Percentiles rank a stretch among this genome's conserved stretches.
Evolutionary conservation across 2,329 filamentous ascomycete genomes (phyloP).

Genomic region (Cercospora nicotianae): DNA sequence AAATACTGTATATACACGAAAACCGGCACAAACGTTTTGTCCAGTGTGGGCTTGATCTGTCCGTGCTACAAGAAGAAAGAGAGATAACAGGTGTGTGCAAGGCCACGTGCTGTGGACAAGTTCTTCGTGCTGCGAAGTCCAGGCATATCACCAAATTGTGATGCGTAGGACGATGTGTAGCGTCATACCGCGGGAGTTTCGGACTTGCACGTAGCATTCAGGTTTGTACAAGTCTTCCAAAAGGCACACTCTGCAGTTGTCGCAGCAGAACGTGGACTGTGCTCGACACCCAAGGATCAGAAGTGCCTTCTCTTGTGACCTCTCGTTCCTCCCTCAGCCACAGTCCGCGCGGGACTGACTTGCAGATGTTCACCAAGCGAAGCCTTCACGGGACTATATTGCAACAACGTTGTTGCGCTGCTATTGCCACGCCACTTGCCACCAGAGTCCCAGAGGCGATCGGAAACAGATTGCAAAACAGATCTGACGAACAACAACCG

Average conservation of each 20-base stretch:
- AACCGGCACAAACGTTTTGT: neutral
- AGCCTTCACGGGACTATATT: no score
- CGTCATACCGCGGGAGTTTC: neutral
- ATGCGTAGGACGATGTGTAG: neutral
- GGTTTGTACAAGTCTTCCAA: neutral
- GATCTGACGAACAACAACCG: neutral
- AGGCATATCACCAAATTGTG: neutral
- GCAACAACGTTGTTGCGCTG: neutral
- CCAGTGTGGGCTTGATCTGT: neutral
- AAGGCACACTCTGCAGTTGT: neutral
- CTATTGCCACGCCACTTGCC: neutral
- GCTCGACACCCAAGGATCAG: neutral
- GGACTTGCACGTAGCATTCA: neutral
- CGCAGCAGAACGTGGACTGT: neutral
- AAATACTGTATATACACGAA: conserved; percentile 18
- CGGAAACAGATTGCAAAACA: neutral
- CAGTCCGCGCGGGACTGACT: neutral
- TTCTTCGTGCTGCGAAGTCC: neutral
- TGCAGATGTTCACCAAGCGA: no score
- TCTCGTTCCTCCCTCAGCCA: neutral
- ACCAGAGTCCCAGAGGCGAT: neutral
- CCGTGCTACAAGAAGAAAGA: neutral
- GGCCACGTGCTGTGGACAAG: neutral
- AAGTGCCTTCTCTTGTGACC: neutral
- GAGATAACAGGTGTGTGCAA: neutral